Percentiles rank a stretch among this genome's conserved stretches.
phyloP scores from a whole-genome alignment of 1,284 basidiomycete species.

The Leccinum subrobustum region DNA sequence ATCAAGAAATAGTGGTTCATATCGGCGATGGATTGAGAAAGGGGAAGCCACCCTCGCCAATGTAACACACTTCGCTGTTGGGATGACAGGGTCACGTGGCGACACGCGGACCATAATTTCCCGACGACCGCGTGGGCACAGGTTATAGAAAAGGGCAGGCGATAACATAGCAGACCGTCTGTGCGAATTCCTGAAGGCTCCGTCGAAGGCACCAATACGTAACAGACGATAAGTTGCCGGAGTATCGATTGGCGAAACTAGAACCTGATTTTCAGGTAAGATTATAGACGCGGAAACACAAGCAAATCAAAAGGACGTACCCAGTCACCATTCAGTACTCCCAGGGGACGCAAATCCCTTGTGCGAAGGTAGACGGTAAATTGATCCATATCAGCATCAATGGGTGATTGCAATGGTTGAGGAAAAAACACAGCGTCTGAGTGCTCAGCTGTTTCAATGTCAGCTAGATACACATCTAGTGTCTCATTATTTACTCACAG shows the following conservation, averaged over 20 bases:
- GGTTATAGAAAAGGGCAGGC: constrained; percentile 21
- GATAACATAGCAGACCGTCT: constrained; percentile 40
- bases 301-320: constrained; percentile 43
- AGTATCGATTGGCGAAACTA: constrained; percentile 26
- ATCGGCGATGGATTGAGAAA: constrained; percentile 69
- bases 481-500: constrained; percentile 13
- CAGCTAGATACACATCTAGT: not conserved
- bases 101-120: constrained; percentile 40
- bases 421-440: constrained; percentile 26
- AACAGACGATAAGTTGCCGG: constrained; percentile 47
- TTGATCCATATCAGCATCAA: constrained; percentile 42
- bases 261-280: constrained; percentile 20
- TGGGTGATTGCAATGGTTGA: constrained; percentile 33
- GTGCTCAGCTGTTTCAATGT: constrained; percentile 3
- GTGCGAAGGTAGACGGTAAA: constrained; percentile 57
- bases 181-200: constrained; percentile 36
- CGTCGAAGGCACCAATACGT: constrained; percentile 56
- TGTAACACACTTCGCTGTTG: constrained; percentile 71
- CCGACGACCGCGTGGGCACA: constrained; percentile 20
- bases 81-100: constrained; percentile 48
- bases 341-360: constrained; percentile 67
- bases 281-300: not conserved
- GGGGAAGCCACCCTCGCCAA: constrained; percentile 86
- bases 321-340: constrained; percentile 87
- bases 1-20: constrained; percentile 69